Conservation (phyloP, 768 basidiomycete species). For the Lactarius tabidus region DNA sequence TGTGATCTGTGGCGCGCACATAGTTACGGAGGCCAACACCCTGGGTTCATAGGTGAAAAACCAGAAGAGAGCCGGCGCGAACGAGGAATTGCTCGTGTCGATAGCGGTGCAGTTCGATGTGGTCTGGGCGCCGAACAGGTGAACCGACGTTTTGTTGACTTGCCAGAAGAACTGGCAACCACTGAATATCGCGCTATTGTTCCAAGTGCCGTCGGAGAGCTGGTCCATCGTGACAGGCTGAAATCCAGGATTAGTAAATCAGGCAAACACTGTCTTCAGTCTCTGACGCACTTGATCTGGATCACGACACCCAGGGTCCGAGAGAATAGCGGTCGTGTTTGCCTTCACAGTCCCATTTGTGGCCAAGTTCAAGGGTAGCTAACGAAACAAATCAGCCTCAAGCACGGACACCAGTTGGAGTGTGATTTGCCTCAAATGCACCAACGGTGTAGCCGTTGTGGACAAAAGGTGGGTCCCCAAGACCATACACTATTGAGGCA, state of each 20-base stretch:
- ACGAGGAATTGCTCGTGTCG: slow-evolving; percentile 32
- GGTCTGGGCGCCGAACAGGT: slow-evolving; percentile 40
- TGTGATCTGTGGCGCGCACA: slow-evolving; percentile 45
- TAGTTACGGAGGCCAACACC: slow-evolving; percentile 41
- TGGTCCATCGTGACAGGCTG: slow-evolving; percentile 39
- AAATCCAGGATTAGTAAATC: neutral
- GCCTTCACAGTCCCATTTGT: slow-evolving; percentile 46
- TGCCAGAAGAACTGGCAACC: slow-evolving; percentile 41
- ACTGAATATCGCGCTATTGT: slow-evolving; percentile 39
- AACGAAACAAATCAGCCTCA: neutral
- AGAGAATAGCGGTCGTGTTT: slow-evolving; percentile 48
- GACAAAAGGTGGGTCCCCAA: slow-evolving; percentile 46
- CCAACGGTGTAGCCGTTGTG: slow-evolving; percentile 43
- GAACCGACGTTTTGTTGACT: slow-evolving; percentile 38
- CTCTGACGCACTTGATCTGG: slow-evolving; percentile 34
- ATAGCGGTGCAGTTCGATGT: slow-evolving; percentile 28
- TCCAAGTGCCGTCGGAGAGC: slow-evolving; percentile 38
- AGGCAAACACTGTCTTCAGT: neutral
- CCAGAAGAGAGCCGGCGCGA: slow-evolving; percentile 54
- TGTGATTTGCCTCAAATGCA: slow-evolving; percentile 40
- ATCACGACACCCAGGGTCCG: slow-evolving; percentile 41
- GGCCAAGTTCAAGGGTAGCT: slow-evolving; percentile 39
- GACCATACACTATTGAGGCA: slow-evolving; percentile 44
- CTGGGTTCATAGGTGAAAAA: slow-evolving; percentile 46
- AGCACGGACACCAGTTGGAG: neutral